Conservation (phyloP, 441 rosid species). For the Melastoma candidum region DNA sequence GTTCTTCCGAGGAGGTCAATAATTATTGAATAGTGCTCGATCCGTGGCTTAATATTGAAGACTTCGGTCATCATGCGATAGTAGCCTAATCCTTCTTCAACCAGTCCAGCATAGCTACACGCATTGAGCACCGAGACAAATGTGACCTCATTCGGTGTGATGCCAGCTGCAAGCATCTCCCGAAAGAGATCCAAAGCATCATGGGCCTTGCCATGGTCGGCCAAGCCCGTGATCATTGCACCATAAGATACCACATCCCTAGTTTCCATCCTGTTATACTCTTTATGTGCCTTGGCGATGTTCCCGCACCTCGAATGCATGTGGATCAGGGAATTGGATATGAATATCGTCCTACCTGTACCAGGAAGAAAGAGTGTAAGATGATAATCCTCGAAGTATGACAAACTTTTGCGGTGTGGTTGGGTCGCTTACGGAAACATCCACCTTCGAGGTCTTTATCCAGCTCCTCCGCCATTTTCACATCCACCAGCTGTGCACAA, state of each 20-base stretch:
- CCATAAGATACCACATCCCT: slow-evolving; percentile 38
- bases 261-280: slow-evolving; percentile 32
- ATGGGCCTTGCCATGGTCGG: slow-evolving; percentile 36
- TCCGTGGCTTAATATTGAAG: slow-evolving; percentile 23
- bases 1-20: slow-evolving; percentile 39
- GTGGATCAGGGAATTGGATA: slow-evolving; percentile 36
- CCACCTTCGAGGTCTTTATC: slow-evolving; percentile 26
- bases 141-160: slow-evolving; percentile 41
- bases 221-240: slow-evolving; percentile 38
- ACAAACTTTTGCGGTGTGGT: not conserved
- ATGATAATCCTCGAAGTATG: not conserved
- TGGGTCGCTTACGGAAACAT: slow-evolving; percentile 27
- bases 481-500: slow-evolving; percentile 45
- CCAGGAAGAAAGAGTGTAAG: not conserved
- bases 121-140: slow-evolving; percentile 37
- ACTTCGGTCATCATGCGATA: slow-evolving; percentile 24
- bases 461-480: slow-evolving; percentile 30
- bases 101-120: slow-evolving; percentile 44
- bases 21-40: slow-evolving; percentile 40
- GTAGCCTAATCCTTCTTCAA: slow-evolving; percentile 35
- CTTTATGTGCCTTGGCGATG: slow-evolving; percentile 27
- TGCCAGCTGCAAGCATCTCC: slow-evolving; percentile 34
- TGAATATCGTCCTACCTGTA: slow-evolving; percentile 21
- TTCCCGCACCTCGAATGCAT: slow-evolving; percentile 56
- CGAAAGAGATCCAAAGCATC: slow-evolving; percentile 37